These are phyloP conservation scores for Scedosporium boydii DNA, from an alignment of 2,329 filamentous ascomycete genomes.

Conservation along the genomic window DNA sequence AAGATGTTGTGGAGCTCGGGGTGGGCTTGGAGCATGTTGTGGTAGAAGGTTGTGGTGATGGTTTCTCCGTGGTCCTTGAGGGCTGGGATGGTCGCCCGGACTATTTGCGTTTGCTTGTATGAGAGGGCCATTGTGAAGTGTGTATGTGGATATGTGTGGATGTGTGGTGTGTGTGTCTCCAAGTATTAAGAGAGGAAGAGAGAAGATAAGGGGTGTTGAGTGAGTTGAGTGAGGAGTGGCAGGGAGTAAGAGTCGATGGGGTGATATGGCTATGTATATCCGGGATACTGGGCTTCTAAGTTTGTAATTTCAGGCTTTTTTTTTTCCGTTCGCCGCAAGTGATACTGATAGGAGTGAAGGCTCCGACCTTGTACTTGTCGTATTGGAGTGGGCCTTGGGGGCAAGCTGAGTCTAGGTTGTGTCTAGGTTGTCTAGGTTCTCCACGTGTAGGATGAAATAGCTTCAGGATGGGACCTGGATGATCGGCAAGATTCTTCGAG, in stretches of 20 bases:
- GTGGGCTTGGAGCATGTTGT: slow-evolving; percentile 54
- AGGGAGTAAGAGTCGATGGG: too few relatives aligned
- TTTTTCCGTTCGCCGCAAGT: background rate
- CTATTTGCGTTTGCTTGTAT: slow-evolving; percentile 49
- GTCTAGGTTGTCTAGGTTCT: background rate
- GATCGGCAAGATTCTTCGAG: too few relatives aligned
- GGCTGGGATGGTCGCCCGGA: slow-evolving; percentile 62
- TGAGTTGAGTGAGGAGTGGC: too few relatives aligned
- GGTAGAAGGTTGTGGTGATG: slow-evolving; percentile 66
- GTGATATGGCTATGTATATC: too few relatives aligned
- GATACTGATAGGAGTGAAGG: background rate
- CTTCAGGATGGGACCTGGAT: too few relatives aligned
- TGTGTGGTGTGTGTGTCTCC: too few relatives aligned
- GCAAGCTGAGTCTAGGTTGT: background rate
- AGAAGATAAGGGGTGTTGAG: too few relatives aligned
- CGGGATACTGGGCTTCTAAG: too few relatives aligned
- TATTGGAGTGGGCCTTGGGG: background rate
- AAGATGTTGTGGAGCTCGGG: slow-evolving; percentile 62
- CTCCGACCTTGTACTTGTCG: background rate
- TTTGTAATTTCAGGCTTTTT: too few relatives aligned
- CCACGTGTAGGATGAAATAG: too few relatives aligned
- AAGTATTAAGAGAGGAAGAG: too few relatives aligned
- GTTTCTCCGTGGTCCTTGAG: slow-evolving; percentile 57
- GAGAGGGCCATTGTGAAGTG: slow-evolving; percentile 29
- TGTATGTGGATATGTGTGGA: background rate